These are phyloP conservation scores for Microcyclosporella mali DNA, from an alignment of 2,329 filamentous ascomycete species.

Conservation along the genomic window DNA sequence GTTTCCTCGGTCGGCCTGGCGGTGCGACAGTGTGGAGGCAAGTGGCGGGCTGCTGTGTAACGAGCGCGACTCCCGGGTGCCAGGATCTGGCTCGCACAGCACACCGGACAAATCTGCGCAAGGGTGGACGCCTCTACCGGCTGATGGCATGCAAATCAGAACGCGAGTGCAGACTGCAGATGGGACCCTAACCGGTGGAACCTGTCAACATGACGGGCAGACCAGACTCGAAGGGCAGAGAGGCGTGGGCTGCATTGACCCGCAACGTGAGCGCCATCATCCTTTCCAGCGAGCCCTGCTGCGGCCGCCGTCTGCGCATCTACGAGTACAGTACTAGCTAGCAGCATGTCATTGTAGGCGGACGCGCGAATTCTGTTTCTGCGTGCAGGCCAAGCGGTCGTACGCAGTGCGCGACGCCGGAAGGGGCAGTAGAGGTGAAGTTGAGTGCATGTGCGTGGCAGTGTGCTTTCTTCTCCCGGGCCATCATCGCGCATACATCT, in stretches of 20 bases:
- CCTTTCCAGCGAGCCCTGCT: too few relatives aligned
- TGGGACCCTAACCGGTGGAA: constrained; percentile 5
- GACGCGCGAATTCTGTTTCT: too few relatives aligned
- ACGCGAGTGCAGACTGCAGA: constrained; percentile 1
- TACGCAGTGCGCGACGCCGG: too few relatives aligned
- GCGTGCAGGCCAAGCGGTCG: too few relatives aligned
- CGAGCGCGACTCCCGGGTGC: background rate
- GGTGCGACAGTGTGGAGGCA: too few relatives aligned
- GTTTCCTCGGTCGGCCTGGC: too few relatives aligned
- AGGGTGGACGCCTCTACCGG: constrained; percentile 1
- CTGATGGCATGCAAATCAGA: constrained; percentile 7
- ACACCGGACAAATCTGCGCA: constrained; percentile 3
- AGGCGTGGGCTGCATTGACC: constrained; percentile 5
- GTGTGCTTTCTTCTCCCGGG: too few relatives aligned
- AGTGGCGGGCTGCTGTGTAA: background rate
- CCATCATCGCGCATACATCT: too few relatives aligned
- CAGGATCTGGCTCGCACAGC: background rate
- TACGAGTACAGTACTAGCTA: too few relatives aligned
- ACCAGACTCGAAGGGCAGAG: background rate
- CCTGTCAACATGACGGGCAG: constrained; percentile 5
- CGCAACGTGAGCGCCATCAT: constrained; percentile 3
- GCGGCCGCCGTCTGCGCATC: constrained; percentile 1
- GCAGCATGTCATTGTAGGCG: too few relatives aligned
- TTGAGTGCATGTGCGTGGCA: too few relatives aligned
- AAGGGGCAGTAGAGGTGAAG: too few relatives aligned